Base-by-base conservation (phyloP, 305 asterid genomes). In the Fraxinus sp. region DNA sequence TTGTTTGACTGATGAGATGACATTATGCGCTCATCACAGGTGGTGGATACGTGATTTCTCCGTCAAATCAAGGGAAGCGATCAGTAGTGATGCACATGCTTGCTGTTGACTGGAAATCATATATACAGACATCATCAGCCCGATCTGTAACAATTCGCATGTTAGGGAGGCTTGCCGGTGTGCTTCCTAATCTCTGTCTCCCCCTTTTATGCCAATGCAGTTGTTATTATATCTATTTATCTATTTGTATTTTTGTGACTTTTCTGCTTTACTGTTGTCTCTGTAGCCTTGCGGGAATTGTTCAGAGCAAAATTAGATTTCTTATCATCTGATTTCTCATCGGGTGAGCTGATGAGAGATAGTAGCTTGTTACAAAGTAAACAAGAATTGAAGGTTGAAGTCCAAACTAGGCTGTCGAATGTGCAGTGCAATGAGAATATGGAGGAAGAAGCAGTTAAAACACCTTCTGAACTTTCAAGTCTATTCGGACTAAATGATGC, bases 71-170 rank as follows among this genome's bases (percentile, higher is more conserved):
- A 84, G 99, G 95, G 86, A 94, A 89, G 82, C 91, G 88, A 79
- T 91, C 98, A 78, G 92, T 93, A 64, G 98, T 96, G 80, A 93
- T 92, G 86, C 98, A 94, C 86, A 94, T 96, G 99, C 98, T 96
- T 90, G 97, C 99, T 83, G 92, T 96, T 79, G 99, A 96, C 85
- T 96, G 99, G 99, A 96, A 91, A 87, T 93, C 99, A 36, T 96
- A 94, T 82, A 64, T 96, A 81, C 91, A 84, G 79, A 83, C 91
- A 75, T 94, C 98, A 75, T 90, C 94, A 80, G 97, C 98, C 77
- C 88, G 94, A 88, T 96, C 95, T 57, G 91, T 96, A 86, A 94
- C 99, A 72, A 93, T 96, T 84, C 82, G 87, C 90, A 96, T 94
- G 99, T 91, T 96, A 72, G 98, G 94, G 86, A 94, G 97, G 90